These are phyloP conservation scores for Myxozyma sirexii DNA, from an alignment of 805 yeast species.

Conservation along the genomic window DNA sequence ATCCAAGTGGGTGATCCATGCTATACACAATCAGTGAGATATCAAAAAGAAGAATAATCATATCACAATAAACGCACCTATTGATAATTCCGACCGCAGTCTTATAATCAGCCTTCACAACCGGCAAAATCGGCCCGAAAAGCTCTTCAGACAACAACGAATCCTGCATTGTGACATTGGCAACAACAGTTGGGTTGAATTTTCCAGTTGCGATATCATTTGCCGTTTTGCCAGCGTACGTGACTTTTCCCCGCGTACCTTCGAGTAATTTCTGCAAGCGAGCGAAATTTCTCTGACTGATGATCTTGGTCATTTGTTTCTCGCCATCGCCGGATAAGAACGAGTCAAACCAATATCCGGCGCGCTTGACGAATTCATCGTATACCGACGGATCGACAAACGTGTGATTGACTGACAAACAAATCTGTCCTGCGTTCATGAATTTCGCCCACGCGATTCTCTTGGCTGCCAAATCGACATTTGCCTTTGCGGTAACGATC, in stretches of 20 bases:
- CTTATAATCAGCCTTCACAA: conserved; percentile 56
- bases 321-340: conserved; percentile 51
- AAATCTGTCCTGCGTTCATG: conserved; percentile 72
- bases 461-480: conserved; percentile 51
- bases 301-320: conserved; percentile 5
- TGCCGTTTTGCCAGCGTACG: conserved; percentile 37
- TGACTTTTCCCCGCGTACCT: conserved; percentile 35
- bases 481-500: conserved; percentile 54
- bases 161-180: conserved; percentile 65
- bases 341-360: conserved; percentile 41
- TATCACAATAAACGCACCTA: conserved; percentile 31
- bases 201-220: conserved; percentile 46
- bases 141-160: conserved; percentile 71
- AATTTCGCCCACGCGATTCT: conserved; percentile 69
- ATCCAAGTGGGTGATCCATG: conserved; percentile 64
- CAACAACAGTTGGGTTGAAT: conserved; percentile 71
- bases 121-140: conserved; percentile 87
- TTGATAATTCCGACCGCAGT: conserved; percentile 46
- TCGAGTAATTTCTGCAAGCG: conserved; percentile 5
- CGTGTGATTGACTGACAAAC: conserved; percentile 73
- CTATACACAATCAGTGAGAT: not conserved
- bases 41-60: not conserved
- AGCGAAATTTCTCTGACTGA: conserved; percentile 4
- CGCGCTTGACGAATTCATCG: conserved; percentile 48
- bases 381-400: conserved; percentile 58